Evolutionary conservation across 2,329 filamentous ascomycete species (phyloP).

Genomic region (Colletotrichum cuscutae): DNA sequence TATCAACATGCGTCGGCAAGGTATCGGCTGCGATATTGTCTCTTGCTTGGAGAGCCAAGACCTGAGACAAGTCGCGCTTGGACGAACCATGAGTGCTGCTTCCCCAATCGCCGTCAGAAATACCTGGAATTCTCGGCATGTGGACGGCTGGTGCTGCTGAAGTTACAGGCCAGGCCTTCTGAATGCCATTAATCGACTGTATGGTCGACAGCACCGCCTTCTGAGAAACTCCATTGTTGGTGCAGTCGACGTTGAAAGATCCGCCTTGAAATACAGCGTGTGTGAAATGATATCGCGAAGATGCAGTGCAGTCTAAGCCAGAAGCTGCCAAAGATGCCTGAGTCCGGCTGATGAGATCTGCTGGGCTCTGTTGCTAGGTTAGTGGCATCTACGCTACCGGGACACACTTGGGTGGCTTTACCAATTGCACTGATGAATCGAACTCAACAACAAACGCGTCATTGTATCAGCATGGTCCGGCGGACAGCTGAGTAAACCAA

Average conservation of each 20-base stretch:
- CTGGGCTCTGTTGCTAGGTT: neutral
- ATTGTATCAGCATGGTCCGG: neutral
- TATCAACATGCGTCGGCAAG: constrained; percentile 41
- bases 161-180: constrained; percentile 21
- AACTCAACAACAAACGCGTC: constrained; percentile 21
- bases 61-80: neutral
- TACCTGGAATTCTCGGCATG: neutral
- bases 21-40: neutral
- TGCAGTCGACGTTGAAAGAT: constrained; percentile 13
- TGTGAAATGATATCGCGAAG: constrained; percentile 3
- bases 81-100: neutral
- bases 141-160: neutral
- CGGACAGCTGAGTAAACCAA: neutral
- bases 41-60: neutral
- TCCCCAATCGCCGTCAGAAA: neutral
- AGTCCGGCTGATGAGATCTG: neutral
- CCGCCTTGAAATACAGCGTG: constrained; percentile 13
- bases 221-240: neutral
- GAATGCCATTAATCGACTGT: constrained; percentile 6
- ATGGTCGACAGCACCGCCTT: neutral
- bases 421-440: neutral
- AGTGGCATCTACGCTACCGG: neutral
- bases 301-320: constrained; percentile 8
- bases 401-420: neutral
- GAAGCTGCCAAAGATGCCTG: neutral